Conservation (phyloP, 2,329 filamentous ascomycete genomes). For the Diplodia corticola region DNA sequence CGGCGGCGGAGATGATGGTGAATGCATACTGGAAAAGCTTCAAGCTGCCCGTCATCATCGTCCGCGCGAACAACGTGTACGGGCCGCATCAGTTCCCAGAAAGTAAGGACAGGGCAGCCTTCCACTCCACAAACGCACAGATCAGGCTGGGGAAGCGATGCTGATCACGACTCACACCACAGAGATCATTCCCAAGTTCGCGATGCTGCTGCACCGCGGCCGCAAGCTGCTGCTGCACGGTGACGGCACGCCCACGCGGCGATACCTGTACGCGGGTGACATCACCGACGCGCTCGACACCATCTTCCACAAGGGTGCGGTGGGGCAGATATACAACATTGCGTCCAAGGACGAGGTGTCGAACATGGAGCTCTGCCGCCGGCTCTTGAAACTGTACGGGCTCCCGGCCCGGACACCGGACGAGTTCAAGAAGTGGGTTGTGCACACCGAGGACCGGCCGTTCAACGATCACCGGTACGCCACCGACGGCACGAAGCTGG, state of each 20-base stretch:
- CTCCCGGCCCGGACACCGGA: slow-evolving; percentile 44
- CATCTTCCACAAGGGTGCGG: slow-evolving; percentile 72
- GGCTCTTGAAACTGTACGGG: slow-evolving; percentile 63
- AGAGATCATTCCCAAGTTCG: slow-evolving; percentile 86
- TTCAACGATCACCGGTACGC: slow-evolving; percentile 50
- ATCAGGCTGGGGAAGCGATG: slow-evolving; percentile 9
- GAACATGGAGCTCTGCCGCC: slow-evolving; percentile 67
- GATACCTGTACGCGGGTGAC: slow-evolving; percentile 77
- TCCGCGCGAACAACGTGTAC: slow-evolving; percentile 82
- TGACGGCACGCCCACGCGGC: slow-evolving; percentile 70
- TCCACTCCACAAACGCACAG: not conserved
- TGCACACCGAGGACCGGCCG: slow-evolving; percentile 74
- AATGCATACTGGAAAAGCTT: slow-evolving; percentile 84
- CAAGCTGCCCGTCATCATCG: slow-evolving; percentile 76
- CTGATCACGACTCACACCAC: slow-evolving; percentile 23
- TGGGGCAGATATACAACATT: slow-evolving; percentile 81
- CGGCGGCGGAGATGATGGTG: slow-evolving; percentile 82
- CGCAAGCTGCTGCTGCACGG: slow-evolving; percentile 73
- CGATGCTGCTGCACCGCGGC: slow-evolving; percentile 66
- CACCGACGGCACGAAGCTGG: slow-evolving; percentile 42
- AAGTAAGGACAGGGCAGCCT: slow-evolving; percentile 56
- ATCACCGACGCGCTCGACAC: slow-evolving; percentile 81
- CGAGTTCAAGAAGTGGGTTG: slow-evolving; percentile 64
- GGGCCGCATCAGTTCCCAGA: slow-evolving; percentile 82
- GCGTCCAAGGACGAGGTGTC: slow-evolving; percentile 76